These are phyloP conservation scores for Gossypium arboreum DNA, from an alignment of 345 rosid genomes.

Conservation along the genomic window DNA sequence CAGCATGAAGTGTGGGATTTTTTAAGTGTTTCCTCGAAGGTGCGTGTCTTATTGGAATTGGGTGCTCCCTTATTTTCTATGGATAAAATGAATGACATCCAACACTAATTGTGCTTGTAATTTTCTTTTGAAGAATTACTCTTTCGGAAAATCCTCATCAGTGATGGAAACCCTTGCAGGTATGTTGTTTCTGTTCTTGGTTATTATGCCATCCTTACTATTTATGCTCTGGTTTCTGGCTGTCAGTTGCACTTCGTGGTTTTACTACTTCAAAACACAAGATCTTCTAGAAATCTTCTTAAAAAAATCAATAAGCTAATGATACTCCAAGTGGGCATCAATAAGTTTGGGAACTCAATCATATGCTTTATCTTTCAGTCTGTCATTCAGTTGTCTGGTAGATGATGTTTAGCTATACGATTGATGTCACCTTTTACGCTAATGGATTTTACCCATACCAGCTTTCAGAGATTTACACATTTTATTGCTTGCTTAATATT, in stretches of 20 bases:
- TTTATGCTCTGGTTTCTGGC: slow-evolving; percentile 3
- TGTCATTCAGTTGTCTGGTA: background rate
- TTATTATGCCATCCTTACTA: background rate
- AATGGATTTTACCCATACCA: background rate
- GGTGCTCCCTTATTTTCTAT: background rate
- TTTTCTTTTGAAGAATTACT: slow-evolving; percentile 68
- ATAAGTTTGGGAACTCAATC: background rate
- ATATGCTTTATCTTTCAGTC: background rate
- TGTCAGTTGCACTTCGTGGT: background rate
- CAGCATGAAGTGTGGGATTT: slow-evolving; percentile 99
- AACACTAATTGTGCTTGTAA: slow-evolving; percentile 11
- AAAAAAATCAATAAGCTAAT: background rate
- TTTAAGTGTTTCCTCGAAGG: slow-evolving; percentile 87
- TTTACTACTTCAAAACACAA: background rate
- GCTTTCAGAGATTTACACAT: background rate
- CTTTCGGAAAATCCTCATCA: slow-evolving; percentile 89
- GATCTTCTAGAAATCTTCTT: background rate
- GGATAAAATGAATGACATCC: slow-evolving; percentile 9
- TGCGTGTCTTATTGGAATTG: slow-evolving; percentile 25
- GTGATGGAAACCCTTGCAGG: slow-evolving; percentile 95
- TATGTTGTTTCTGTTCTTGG: slow-evolving; percentile 24
- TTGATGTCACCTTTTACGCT: background rate
- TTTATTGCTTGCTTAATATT: background rate
- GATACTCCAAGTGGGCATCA: background rate
- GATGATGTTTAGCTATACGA: background rate